phyloP scores from a whole-genome alignment of 1,139 yeast genomes.

The Magnusiomyces fungicola region DNA sequence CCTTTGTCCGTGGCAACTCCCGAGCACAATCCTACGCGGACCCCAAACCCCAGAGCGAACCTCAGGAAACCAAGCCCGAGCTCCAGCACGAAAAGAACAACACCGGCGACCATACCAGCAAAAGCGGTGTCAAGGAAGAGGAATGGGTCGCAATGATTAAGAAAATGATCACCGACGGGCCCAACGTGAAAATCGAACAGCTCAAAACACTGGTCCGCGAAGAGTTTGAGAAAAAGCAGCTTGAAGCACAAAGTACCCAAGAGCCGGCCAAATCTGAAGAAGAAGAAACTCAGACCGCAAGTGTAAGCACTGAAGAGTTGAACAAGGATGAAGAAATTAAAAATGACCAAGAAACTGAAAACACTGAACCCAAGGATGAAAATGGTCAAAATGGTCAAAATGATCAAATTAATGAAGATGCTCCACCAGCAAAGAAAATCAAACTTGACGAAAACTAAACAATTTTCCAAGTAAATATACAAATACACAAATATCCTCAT shows the following conservation, averaged over 20 bases:
- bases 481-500: background rate
- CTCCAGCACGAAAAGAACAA: too few relatives aligned
- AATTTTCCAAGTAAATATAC: background rate
- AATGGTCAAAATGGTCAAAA: background rate
- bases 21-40: too few relatives aligned
- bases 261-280: background rate
- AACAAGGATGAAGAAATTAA: background rate
- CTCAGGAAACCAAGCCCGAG: too few relatives aligned
- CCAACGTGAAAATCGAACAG: slow-evolving; percentile 1
- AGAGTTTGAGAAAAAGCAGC: background rate
- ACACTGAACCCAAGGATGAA: background rate
- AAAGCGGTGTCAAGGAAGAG: background rate
- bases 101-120: background rate
- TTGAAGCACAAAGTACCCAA: background rate
- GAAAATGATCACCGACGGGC: slow-evolving; percentile 11
- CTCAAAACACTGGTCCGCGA: background rate
- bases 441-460: background rate
- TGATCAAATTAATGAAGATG: too few relatives aligned
- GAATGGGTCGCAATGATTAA: slow-evolving; percentile 16
- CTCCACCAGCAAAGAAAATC: background rate
- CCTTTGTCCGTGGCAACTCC: background rate
- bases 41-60: too few relatives aligned
- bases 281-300: background rate
- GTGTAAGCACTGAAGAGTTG: background rate
- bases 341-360: background rate